Evolutionary conservation across 129 eudicot species (phyloP).

Genomic region (Chrysanthemum seticuspe): DNA sequence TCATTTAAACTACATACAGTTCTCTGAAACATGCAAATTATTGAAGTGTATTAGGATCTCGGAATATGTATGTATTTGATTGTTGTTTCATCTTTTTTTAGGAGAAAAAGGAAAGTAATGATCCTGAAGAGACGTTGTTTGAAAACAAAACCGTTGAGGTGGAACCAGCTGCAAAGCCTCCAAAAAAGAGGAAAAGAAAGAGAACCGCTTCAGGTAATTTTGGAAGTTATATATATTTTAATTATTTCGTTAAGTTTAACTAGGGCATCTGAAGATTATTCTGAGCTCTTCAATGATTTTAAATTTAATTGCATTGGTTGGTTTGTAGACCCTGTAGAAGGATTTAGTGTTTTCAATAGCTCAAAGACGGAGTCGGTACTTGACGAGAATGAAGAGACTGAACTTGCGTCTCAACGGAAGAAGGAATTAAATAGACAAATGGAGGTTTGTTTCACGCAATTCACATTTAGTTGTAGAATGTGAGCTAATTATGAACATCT

Average conservation of each 20-base stretch:
- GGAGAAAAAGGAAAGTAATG: constrained; percentile 57
- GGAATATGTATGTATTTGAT: constrained; percentile 1
- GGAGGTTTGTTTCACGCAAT: constrained; percentile 50
- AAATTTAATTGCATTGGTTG: constrained; percentile 22
- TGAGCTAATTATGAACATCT: constrained; percentile 6
- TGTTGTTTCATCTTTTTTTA: constrained; percentile 27
- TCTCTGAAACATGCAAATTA: not conserved
- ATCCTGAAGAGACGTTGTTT: constrained; percentile 27
- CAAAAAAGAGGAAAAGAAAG: constrained; percentile 81
- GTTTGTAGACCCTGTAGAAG: constrained; percentile 60
- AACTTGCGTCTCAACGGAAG: constrained; percentile 45
- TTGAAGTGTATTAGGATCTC: not conserved
- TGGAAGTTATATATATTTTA: not conserved
- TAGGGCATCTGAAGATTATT: not conserved
- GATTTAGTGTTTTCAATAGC: constrained; percentile 73
- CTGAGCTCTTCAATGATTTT: not conserved
- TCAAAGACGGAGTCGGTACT: constrained; percentile 40
- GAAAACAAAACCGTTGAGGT: constrained; percentile 35
- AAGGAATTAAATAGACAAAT: constrained; percentile 74
- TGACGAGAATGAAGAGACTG: constrained; percentile 40
- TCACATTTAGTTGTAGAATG: constrained; percentile 9
- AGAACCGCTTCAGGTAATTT: constrained; percentile 39
- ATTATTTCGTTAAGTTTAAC: not conserved
- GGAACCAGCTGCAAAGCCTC: constrained; percentile 31
- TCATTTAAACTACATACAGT: not conserved